Conservation (phyloP, 75 land plant species). For the Cunninghamia lanceolata region DNA sequence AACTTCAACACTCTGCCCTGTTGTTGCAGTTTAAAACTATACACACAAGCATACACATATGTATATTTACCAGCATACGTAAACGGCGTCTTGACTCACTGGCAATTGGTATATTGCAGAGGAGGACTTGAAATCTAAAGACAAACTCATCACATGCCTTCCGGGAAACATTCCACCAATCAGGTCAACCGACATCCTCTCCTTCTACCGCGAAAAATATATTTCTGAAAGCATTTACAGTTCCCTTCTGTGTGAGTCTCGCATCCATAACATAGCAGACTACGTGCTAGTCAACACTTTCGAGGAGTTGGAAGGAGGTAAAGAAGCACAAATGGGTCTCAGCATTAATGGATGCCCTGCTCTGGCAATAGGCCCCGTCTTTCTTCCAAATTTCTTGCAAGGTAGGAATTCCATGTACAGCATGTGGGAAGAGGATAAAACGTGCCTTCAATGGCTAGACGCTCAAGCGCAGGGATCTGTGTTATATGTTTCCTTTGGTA, state of each 20-base stretch:
- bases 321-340: background rate
- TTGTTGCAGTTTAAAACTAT: too few species aligned
- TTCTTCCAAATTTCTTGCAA: background rate
- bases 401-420: background rate
- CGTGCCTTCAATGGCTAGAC: too few species aligned
- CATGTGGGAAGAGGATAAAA: too few species aligned
- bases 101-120: too few species aligned
- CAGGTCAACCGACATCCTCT: background rate
- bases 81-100: too few species aligned
- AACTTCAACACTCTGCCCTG: too few species aligned
- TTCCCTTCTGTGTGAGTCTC: background rate
- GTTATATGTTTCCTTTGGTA: constrained; percentile 18
- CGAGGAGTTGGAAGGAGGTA: constrained; percentile 11
- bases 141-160: background rate
- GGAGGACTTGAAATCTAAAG: background rate
- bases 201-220: background rate
- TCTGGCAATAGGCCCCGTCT: background rate
- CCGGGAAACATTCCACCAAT: background rate
- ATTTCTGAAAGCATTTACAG: background rate
- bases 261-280: background rate
- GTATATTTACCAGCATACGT: too few species aligned
- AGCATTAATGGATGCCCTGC: background rate
- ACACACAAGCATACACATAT: too few species aligned
- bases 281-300: background rate
- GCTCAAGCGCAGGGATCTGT: background rate